Base-by-base conservation (phyloP, 371 early-diverging fungal species). In the Lichtheimia ramosa region DNA sequence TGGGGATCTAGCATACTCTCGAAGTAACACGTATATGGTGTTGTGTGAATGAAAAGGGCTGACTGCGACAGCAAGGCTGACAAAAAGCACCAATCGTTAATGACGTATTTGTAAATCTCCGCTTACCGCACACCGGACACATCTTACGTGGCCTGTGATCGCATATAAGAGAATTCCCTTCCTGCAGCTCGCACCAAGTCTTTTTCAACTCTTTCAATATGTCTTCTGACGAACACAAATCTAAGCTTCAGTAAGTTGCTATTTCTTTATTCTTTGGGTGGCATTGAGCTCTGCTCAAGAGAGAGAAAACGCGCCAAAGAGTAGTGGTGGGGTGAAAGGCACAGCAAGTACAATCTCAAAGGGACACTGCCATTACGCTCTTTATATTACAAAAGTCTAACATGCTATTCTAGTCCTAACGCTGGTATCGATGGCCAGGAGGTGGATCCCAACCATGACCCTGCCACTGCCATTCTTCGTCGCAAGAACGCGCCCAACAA, bases 401-500 rank as follows among this genome's bases (percentile, higher is more conserved):
- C 18, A 18, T 10, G 8, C 25, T 52, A 12, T 23, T 16, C 34
- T 63, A 80, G 80, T 25, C 75, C 80, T 12, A 81, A 79, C 59
- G 68, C 82, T 59, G 82, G 79, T 59, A 59, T 65, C 51, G 73
- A 82, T 18, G 65, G 63, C 48, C 46, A 58, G 16, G 65, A 75
- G 34, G 66, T 68, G 7, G 86, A 88, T 77, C 83, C 86, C 41
- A 84, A 78, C 53, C 81, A 91, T 57, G 96, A 95, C 74, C 83
- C 89, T 57, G 92, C 96, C 56, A 92, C 93, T 12, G 98, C 98
- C 52, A 98, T 98, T 66, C 84, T 98, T 57, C 94, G 96, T 71
- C 89, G 91, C 69, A 98, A 98, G 83, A 72, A 92, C 7, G 89
- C 97, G 46, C 96, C 96, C 27, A 97, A 98, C 84, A 98, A 98